Percentiles rank a stretch among this genome's conserved stretches.
These are phyloP conservation scores for Tetradesmus lagerheimii DNA, from an alignment of 139 green algal species.

Conservation along the genomic window DNA sequence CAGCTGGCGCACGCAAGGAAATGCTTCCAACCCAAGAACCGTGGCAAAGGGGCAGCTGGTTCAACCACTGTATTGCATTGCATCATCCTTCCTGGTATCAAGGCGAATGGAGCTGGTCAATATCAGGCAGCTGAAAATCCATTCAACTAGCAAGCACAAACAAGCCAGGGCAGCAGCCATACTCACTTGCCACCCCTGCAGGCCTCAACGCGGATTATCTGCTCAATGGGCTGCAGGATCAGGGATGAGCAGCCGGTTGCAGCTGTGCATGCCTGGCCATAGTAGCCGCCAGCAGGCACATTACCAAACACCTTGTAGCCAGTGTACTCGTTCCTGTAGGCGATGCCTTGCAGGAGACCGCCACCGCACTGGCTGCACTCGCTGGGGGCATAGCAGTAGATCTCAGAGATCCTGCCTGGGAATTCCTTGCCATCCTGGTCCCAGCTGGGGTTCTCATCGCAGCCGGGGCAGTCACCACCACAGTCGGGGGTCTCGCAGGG, in stretches of 20 bases:
- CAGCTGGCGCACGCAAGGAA: too few species aligned
- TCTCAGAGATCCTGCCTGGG: conserved; percentile 20
- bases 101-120: too few species aligned
- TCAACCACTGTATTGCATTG: too few species aligned
- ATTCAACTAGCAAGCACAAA: background rate
- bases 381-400: conserved; percentile 14
- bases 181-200: conserved; percentile 39
- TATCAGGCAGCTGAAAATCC: too few species aligned
- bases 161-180: background rate
- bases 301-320: conserved; percentile 22
- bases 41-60: too few species aligned
- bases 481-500: background rate
- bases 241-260: background rate
- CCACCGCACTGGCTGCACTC: background rate
- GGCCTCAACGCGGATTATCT: conserved; percentile 15
- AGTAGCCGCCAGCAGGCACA: background rate
- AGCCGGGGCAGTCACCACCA: background rate
- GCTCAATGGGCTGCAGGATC: conserved; percentile 13
- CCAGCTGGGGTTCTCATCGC: background rate
- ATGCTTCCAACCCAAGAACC: too few species aligned
- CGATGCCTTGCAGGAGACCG: background rate
- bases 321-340: conserved; percentile 29
- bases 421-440: conserved; percentile 11
- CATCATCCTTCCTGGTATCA: too few species aligned
- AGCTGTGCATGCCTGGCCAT: background rate